A percentile compares a stretch with the other conserved stretches of the same genome.
These are phyloP conservation scores for Seminavis robusta DNA, from an alignment of 108 stramenopile genomes.

Conservation along the genomic window DNA sequence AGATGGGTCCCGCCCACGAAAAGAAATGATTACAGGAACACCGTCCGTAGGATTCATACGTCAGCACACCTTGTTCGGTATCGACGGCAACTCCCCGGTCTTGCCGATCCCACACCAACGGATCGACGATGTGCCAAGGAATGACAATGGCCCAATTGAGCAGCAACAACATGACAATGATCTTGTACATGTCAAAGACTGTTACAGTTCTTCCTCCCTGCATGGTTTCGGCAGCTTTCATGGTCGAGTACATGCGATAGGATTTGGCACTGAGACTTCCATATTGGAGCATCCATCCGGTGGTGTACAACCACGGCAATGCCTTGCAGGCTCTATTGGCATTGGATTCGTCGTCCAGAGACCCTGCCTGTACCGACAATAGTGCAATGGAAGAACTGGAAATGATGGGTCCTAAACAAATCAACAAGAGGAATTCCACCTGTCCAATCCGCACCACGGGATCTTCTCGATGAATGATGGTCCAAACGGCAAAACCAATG, in stretches of 20 bases:
- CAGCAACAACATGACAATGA: slow-evolving; percentile 17
- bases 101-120: slow-evolving; percentile 7
- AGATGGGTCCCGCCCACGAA: slow-evolving; percentile 29
- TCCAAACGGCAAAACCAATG: slow-evolving; percentile 29
- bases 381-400: slow-evolving; percentile 35
- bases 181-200: slow-evolving; percentile 18
- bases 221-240: slow-evolving; percentile 1
- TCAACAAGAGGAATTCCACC: slow-evolving; percentile 33
- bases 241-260: slow-evolving; percentile 23
- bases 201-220: slow-evolving; percentile 1
- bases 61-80: slow-evolving; percentile 25
- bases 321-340: slow-evolving; percentile 30
- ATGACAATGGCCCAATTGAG: slow-evolving; percentile 28
- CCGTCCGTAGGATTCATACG: slow-evolving; percentile 28
- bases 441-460: slow-evolving; percentile 41
- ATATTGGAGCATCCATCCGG: slow-evolving; percentile 47
- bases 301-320: slow-evolving; percentile 34
- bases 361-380: slow-evolving; percentile 29
- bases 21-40: slow-evolving; percentile 11
- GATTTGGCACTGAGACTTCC: slow-evolving; percentile 36
- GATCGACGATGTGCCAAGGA: slow-evolving; percentile 27
- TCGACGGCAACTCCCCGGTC: slow-evolving; percentile 1
- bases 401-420: slow-evolving; percentile 41
- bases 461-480: slow-evolving; percentile 18
- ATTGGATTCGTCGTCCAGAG: slow-evolving; percentile 4